These are phyloP conservation scores for Fusarium sp. DNA, from an alignment of 2,329 filamentous ascomycete species.

Conservation along the genomic window DNA sequence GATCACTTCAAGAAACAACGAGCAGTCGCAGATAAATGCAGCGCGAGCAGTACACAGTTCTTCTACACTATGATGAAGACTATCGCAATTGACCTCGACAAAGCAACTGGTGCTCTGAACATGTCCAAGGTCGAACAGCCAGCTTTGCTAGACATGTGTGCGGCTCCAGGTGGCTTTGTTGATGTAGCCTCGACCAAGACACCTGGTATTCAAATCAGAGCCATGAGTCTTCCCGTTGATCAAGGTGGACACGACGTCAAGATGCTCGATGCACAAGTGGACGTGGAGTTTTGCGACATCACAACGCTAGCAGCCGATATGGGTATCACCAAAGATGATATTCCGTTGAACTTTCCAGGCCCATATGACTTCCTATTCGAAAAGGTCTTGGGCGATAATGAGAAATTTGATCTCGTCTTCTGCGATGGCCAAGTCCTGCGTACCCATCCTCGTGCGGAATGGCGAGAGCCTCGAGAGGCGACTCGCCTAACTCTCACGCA, in stretches of 20 bases:
- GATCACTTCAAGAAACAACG: conserved; percentile 53
- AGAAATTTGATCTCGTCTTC: conserved; percentile 54
- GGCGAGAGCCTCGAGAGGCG: conserved; percentile 49
- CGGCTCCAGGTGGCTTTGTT: conserved; percentile 64
- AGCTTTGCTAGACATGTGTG: conserved; percentile 62
- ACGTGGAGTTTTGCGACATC: conserved; percentile 52
- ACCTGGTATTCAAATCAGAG: conserved; percentile 43
- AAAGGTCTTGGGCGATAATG: background rate
- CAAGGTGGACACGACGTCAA: conserved; percentile 54
- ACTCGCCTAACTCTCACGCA: conserved; percentile 50
- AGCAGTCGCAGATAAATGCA: conserved; percentile 46
- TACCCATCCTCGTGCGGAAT: conserved; percentile 46
- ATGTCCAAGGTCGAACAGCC: conserved; percentile 6
- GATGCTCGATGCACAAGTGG: conserved; percentile 29
- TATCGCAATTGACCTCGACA: conserved; percentile 55
- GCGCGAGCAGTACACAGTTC: conserved; percentile 16
- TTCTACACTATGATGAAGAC: conserved; percentile 55
- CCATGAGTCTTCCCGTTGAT: conserved; percentile 52
- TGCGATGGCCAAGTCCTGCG: conserved; percentile 60
- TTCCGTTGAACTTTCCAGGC: conserved; percentile 42
- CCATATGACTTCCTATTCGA: conserved; percentile 31
- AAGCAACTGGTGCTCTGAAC: conserved; percentile 44
- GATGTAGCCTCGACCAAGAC: conserved; percentile 48
- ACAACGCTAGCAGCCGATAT: conserved; percentile 61
- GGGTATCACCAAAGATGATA: conserved; percentile 39